Conservation (phyloP, 495 filamentous ascomycete species). For the Neurospora africana region DNA sequence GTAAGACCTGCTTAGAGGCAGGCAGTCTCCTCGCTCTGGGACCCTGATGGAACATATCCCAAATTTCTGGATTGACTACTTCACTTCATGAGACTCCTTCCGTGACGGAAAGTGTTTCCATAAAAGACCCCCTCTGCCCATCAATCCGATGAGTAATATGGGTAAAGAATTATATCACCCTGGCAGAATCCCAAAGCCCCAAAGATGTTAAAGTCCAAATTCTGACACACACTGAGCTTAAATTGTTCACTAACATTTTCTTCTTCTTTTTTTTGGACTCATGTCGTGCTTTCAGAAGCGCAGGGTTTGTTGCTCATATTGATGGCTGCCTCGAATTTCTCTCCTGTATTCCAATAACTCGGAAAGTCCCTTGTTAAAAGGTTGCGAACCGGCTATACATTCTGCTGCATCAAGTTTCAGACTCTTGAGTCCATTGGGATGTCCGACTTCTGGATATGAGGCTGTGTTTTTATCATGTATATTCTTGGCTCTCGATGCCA, state of each 20-base stretch:
- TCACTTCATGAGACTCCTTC: not conserved
- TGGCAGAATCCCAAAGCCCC: not conserved
- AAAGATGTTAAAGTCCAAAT: not conserved
- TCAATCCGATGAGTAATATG: not conserved
- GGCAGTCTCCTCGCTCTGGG: not conserved
- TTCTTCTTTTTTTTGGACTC: not conserved
- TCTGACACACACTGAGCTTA: not conserved
- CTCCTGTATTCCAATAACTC: too few species aligned
- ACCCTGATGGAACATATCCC: not conserved
- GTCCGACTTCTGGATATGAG: not conserved
- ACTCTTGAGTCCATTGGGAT: too few species aligned
- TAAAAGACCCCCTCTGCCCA: not conserved
- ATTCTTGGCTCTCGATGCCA: not conserved
- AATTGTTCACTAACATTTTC: not conserved
- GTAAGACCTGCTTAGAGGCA: not conserved
- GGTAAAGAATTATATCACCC: not conserved
- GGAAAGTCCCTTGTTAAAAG: not conserved
- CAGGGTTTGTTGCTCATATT: not conserved
- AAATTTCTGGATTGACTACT: not conserved
- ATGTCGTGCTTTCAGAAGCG: not conserved
- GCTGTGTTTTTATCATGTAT: not conserved
- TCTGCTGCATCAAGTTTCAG: not conserved
- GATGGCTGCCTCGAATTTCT: not conserved
- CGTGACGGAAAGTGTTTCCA: not conserved
- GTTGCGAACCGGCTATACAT: too few species aligned